A percentile compares a stretch with the other conserved stretches of the same genome.
Evolutionary conservation across 2,329 filamentous ascomycete genomes (phyloP).

Genomic region (Calonectria pteridis): DNA sequence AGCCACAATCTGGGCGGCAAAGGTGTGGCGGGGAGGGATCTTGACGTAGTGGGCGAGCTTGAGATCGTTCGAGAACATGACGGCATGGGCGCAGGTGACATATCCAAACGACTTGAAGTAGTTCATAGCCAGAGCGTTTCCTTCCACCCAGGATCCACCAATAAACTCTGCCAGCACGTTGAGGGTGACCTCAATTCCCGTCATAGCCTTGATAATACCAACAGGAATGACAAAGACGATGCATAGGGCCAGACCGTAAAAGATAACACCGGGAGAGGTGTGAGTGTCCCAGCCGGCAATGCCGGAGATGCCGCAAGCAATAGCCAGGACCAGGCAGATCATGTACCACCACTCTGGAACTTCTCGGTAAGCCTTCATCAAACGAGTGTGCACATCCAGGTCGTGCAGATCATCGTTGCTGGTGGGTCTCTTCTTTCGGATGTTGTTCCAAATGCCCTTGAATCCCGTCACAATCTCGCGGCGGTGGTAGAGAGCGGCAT

Average conservation of each 20-base stretch:
- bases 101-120: constrained; percentile 67
- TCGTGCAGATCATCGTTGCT: constrained; percentile 50
- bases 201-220: constrained; percentile 67
- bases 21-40: constrained; percentile 71
- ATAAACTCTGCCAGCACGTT: constrained; percentile 68
- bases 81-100: constrained; percentile 63
- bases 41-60: constrained; percentile 69
- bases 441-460: constrained; percentile 59
- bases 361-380: constrained; percentile 62
- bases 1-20: constrained; percentile 69
- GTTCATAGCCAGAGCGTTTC: constrained; percentile 66
- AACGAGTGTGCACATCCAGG: constrained; percentile 61
- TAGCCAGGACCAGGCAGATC: constrained; percentile 55
- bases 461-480: constrained; percentile 64
- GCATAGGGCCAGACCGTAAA: constrained; percentile 63
- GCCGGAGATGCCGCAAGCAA: constrained; percentile 60
- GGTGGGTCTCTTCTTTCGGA: constrained; percentile 58
- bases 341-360: constrained; percentile 69
- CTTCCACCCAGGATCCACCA: constrained; percentile 63
- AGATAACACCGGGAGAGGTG: constrained; percentile 63
- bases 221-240: constrained; percentile 65
- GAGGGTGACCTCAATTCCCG: constrained; percentile 63
- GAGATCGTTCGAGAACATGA: constrained; percentile 62
- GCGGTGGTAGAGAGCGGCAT: constrained; percentile 65
- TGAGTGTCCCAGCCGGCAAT: constrained; percentile 64